Evolutionary conservation across 352 stramenopile species (phyloP), one percentile per base, ranked within the genome.

Genomic region (Phytophthora pini): DNA sequence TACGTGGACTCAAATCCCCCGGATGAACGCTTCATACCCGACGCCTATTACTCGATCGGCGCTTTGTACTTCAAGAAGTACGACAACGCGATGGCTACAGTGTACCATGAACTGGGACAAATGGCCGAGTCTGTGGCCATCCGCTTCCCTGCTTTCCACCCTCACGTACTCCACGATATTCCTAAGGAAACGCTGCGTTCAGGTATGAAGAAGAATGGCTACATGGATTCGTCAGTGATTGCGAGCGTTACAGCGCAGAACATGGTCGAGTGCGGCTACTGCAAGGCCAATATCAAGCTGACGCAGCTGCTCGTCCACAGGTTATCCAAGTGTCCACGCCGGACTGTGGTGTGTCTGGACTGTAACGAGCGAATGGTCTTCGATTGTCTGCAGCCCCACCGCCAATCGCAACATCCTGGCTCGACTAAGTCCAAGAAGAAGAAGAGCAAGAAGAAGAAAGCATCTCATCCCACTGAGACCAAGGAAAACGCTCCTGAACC

Each of bases 21-120:
- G 1, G 63, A 79, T 27, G 72, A 77, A n/a, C 46, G 61, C n/a
- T 77, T 70, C 29, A 67, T 79, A 27, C 68, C 72, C 0, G 72
- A 79, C 17, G 72, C 72, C 1, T 77, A 72, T 17, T 76, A 74
- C 57, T 62, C 59, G 0, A 61, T 79, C 45, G 72, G 63, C 9
- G 64, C 68, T 10, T 12, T 79, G 17, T 68, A 74, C 43, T 63
- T 77, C 15, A 64, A 68, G 13, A 49, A 73, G 24, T 57, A 44
- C 27, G 38, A 79, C 48, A 51, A 72, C 53, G 24, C 51, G 0
- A 72, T 67, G 60, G 72, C 68, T 24, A 51, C 65, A 40, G 52
- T 76, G 0, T 74, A 69, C 15, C 63, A 74, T 46, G 72, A 72
- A 17, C 52, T 79, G 3, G 72, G 68, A 4, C 58, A 77, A 32